phyloP scores from a whole-genome alignment of 169 alveolate species.

The Cardiosporidium cionae region DNA sequence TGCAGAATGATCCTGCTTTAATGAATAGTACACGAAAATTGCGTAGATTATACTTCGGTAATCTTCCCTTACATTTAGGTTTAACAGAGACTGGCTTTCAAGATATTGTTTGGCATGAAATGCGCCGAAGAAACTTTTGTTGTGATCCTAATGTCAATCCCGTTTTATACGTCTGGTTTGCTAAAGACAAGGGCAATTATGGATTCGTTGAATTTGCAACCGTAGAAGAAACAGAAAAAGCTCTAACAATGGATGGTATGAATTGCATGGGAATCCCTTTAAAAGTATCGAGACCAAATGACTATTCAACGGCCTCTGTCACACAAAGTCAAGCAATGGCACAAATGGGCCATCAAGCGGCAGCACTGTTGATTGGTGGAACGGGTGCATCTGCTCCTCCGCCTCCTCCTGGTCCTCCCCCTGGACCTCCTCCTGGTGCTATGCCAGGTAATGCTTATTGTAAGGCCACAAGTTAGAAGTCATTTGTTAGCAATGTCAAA shows the following conservation, averaged over 20 bases:
- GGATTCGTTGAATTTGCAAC: conserved; percentile 80
- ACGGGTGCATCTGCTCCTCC: conserved; percentile 9
- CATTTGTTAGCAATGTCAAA: too few species aligned
- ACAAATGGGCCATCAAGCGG: conserved; percentile 38
- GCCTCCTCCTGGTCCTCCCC: conserved; percentile 25
- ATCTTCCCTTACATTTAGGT: conserved; percentile 73
- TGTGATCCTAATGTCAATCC: conserved; percentile 75
- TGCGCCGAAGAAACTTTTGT: conserved; percentile 70
- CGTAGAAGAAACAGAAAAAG: conserved; percentile 82
- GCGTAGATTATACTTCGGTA: conserved; percentile 77
- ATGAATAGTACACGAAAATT: conserved; percentile 77
- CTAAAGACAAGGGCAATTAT: conserved; percentile 81
- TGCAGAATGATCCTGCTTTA: conserved; percentile 67
- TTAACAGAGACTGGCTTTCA: conserved; percentile 74
- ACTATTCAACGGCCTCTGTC: conserved; percentile 53
- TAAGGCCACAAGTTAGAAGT: too few species aligned
- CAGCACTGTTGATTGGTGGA: conserved; percentile 24
- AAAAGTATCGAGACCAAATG: conserved; percentile 81
- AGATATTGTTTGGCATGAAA: conserved; percentile 74
- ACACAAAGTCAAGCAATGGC: conserved; percentile 35
- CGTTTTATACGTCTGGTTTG: conserved; percentile 84
- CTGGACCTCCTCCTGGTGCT: too few species aligned
- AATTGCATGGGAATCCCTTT: conserved; percentile 75
- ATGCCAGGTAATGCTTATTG: too few species aligned
- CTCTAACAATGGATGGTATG: conserved; percentile 80